Evolutionary conservation across 306 rosid genomes (phyloP), one percentile per base, ranked within the genome.

Genomic region (Luffa aegyptiaca): DNA sequence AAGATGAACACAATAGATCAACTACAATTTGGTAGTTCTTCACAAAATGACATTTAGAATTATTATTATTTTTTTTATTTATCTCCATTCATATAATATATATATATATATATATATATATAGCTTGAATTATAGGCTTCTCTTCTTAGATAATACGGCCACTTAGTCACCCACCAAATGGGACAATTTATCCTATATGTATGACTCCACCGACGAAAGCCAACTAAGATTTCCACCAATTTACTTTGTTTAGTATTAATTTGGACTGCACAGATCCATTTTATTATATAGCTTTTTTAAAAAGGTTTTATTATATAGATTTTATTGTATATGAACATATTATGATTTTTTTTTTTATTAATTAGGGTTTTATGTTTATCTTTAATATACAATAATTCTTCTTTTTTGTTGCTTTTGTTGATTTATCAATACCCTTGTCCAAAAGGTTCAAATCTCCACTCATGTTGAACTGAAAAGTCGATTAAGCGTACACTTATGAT

Each of bases 171-270:
- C 89, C 86, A 88, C 92, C 86, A 83, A 75, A 75, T 63, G 84
- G 70, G n/a, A 76, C 64, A 76, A 76, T 35, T 33, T 77, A 48
- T 26, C 58, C 44, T 55, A 41, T 63, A 20, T 61, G 31, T 81
- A 53, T 77, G 72, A 77, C 53, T 75, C 83, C 80, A 57, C 66
- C 57, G 80, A 84, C 63, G 81, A 79, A 78, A 70, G 83, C 91
- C 97, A 88, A 88, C 89, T 78, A 87, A 88, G 91, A 88, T 70
- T 87, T 88, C 97, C 97, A 92, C 90, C 20, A 8, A 36, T 88
- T 77, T 79, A 9, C 36, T 70, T 70, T 70, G 16, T 70, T 70
- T 70, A 26, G 31, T 26, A 70, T 44, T 11, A 78, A 73, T 82
- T 77, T 82, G 80, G 59, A 80, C 75, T 81, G 83, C 81, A 74